These are phyloP conservation scores for Ophiosphaerella herpotricha DNA, from an alignment of 2,329 filamentous ascomycete genomes.

Conservation along the genomic window DNA sequence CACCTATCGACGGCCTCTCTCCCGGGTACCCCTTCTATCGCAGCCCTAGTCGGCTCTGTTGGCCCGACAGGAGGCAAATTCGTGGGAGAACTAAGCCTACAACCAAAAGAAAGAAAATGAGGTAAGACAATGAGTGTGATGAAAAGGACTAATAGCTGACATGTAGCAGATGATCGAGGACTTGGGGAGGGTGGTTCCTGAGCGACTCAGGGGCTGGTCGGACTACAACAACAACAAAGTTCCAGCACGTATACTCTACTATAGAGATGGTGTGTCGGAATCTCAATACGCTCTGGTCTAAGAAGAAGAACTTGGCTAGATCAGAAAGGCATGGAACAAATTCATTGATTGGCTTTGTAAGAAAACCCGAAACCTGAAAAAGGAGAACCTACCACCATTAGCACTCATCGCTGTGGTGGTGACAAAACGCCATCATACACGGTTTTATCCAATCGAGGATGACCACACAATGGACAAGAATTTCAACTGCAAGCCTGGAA, in stretches of 20 bases:
- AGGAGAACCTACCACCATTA: background rate
- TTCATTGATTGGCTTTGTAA: background rate
- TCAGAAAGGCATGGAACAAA: background rate
- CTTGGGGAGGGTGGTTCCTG: constrained; percentile 10
- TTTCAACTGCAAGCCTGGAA: constrained; percentile 30
- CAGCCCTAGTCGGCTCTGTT: constrained; percentile 46
- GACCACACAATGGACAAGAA: constrained; percentile 9
- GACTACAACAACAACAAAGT: background rate
- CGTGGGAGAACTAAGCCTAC: constrained; percentile 41
- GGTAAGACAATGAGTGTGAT: background rate
- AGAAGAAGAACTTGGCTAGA: background rate
- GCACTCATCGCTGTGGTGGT: constrained; percentile 43
- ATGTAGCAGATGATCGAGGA: background rate
- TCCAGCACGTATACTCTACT: constrained; percentile 27
- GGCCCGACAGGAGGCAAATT: constrained; percentile 36
- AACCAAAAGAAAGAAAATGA: constrained; percentile 15
- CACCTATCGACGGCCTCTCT: constrained; percentile 39
- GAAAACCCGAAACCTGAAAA: background rate
- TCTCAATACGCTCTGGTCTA: constrained; percentile 1
- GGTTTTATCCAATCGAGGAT: constrained; percentile 41
- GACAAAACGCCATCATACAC: constrained; percentile 48
- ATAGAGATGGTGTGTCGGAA: constrained; percentile 27
- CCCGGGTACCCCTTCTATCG: constrained; percentile 41
- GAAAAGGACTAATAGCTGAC: background rate
- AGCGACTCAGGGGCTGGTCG: constrained; percentile 18